Percentiles rank a stretch among this genome's conserved stretches.
phyloP scores from a whole-genome alignment of 768 basidiomycete genomes.

The Botryobasidium botryosum region DNA sequence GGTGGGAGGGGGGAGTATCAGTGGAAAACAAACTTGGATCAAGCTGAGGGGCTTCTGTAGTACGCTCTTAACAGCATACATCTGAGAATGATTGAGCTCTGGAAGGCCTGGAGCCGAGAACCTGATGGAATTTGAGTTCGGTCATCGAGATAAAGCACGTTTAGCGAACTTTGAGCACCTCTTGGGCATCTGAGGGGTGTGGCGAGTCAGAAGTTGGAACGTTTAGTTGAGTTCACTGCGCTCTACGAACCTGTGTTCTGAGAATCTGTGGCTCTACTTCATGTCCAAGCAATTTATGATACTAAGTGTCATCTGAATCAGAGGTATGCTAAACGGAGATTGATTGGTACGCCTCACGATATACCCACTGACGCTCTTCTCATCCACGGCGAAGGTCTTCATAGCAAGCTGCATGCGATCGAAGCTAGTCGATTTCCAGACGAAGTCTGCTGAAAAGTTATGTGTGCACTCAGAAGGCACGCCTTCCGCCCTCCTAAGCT shows the following conservation, averaged over 20 bases:
- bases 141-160: not conserved
- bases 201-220: too few species aligned
- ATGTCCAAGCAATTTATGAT: slow-evolving; percentile 96
- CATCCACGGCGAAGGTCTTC: slow-evolving; percentile 99
- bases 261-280: slow-evolving; percentile 85
- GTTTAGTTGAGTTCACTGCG: too few species aligned
- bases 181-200: slow-evolving; percentile 92
- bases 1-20: not conserved
- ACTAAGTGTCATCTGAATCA: too few species aligned
- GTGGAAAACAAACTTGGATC: slow-evolving; percentile 43
- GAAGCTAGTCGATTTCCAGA: slow-evolving; percentile 99
- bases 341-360: slow-evolving; percentile 42
- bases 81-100: slow-evolving; percentile 97
- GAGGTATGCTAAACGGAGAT: too few species aligned
- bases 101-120: slow-evolving; percentile 96
- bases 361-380: slow-evolving; percentile 97
- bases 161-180: slow-evolving; percentile 28
- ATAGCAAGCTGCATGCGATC: slow-evolving; percentile 99
- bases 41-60: slow-evolving; percentile 94
- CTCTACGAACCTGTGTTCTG: slow-evolving; percentile 15
- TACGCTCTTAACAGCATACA: slow-evolving; percentile 99
- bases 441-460: slow-evolving; percentile 95
- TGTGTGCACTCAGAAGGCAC: slow-evolving; percentile 89
- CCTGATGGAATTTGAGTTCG: slow-evolving; percentile 13
- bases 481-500: slow-evolving; percentile 76